Conservation (phyloP, 768 basidiomycete genomes). For the Leccinum olivaceopallidum region DNA sequence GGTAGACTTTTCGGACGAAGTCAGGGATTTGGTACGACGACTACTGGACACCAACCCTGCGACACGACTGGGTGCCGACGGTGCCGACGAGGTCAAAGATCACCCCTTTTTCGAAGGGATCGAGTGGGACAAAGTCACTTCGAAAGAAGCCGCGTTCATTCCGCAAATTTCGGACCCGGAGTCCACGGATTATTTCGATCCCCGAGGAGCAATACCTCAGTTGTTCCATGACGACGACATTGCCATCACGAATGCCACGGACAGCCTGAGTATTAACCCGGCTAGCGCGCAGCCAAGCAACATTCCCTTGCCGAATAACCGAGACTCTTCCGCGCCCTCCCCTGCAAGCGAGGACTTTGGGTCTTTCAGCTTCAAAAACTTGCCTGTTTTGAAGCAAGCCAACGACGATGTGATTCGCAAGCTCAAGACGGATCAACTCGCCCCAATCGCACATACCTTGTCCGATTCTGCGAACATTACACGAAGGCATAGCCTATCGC, state of each 20-base stretch:
- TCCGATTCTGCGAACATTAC: constrained; percentile 57
- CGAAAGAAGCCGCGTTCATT: constrained; percentile 90
- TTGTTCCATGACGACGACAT: constrained; percentile 90
- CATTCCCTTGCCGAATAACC: constrained; percentile 35
- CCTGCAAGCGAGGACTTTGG: constrained; percentile 90
- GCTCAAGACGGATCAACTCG: constrained; percentile 87
- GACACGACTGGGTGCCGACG: constrained; percentile 79
- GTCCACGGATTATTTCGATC: constrained; percentile 99
- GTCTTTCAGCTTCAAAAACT: constrained; percentile 97
- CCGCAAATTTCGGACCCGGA: constrained; percentile 95
- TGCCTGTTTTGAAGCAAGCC: constrained; percentile 93
- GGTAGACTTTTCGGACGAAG: constrained; percentile 82
- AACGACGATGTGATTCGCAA: constrained; percentile 99
- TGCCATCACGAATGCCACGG: constrained; percentile 48
- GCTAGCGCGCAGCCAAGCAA: constrained; percentile 14
- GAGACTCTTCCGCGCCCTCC: constrained; percentile 44
- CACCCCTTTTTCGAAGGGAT: constrained; percentile 91
- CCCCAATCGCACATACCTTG: constrained; percentile 72
- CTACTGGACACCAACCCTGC: constrained; percentile 81
- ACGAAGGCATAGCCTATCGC: constrained; percentile 81
- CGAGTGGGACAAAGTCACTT: constrained; percentile 91
- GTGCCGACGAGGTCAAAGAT: constrained; percentile 88
- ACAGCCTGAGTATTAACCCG: constrained; percentile 40
- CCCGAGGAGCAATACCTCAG: constrained; percentile 88
- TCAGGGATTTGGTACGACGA: constrained; percentile 86